Evolutionary conservation across 139 green algal genomes (phyloP), one percentile per base, ranked within the genome.

Genomic region (Marvania coccoides): DNA sequence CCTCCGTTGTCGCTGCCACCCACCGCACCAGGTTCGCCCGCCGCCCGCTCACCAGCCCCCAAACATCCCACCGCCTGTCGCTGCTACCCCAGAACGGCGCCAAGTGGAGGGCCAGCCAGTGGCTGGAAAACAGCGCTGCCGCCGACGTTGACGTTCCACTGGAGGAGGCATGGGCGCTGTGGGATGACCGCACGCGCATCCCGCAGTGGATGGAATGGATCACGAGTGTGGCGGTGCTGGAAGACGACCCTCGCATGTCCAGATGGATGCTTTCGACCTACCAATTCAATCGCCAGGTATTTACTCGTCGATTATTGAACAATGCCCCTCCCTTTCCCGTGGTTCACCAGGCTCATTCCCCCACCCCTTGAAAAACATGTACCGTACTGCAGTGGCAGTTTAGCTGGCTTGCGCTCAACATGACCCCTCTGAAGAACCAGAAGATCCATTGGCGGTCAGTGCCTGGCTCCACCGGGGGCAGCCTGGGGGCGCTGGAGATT

Each of bases 131-230:
- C 82, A 90, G 77, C 48, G 89, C 86, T 14, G 54, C 79, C 30
- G 59, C 79, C 5, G 80, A 90, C 7, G 83, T 90, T 23, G 40
- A 76, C 9, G 78, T 83, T 23, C 83, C 90, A 1, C 29, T 96
- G n/a, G 85, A 91, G 36, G 45, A 74, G 19, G 84, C 75, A 14
- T 96, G 80, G 77, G 45, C 58, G 0, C 37, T 96, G 56, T 94
- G 88, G 90, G 81, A 95, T 26, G 86, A 96, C 70, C 69, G 84
- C 12, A 71, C 83, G 61, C 71, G 71, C 28, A 96, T 96, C 57
- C 90, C 90, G 0, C 40, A 74, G 24, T 96, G 90, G 90, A 96
- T 96, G 90, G 87, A 88, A 1, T 96, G 90, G 90, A 96, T 96
- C 36, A 79, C 76, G 5, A 82, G 61, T n/a, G 88, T 95, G 5